A percentile compares a stretch with the other conserved stretches of the same genome.
These are phyloP conservation scores for Lactarius akahatsu DNA, from an alignment of 768 basidiomycete genomes.

Conservation along the genomic window DNA sequence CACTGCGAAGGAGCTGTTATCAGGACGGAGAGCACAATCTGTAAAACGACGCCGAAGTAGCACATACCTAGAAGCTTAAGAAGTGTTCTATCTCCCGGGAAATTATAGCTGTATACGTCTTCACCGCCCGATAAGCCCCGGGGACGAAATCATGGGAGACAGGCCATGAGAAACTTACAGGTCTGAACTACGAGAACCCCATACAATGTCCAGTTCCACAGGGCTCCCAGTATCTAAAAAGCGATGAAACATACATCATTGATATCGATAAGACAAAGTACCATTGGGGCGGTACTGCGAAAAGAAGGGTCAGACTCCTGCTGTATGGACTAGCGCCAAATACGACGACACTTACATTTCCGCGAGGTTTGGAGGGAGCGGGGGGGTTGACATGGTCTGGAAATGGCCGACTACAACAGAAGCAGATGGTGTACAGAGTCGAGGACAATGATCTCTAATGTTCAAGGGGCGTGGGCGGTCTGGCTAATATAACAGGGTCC, in stretches of 20 bases:
- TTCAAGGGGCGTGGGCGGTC: too few species aligned
- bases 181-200: slow-evolving; percentile 35
- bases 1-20: slow-evolving; percentile 26
- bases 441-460: too few species aligned
- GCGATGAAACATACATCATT: neutral
- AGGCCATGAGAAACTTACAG: slow-evolving; percentile 28
- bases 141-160: too few species aligned
- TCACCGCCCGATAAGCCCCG: neutral
- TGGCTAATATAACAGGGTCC: too few species aligned
- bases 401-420: too few species aligned
- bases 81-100: neutral
- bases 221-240: slow-evolving; percentile 3
- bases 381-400: neutral
- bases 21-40: neutral
- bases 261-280: neutral
- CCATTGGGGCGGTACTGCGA: slow-evolving; percentile 4
- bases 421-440: too few species aligned
- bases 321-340: neutral
- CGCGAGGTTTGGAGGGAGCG: slow-evolving; percentile 1
- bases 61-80: slow-evolving; percentile 13
- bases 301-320: neutral
- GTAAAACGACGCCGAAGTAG: neutral
- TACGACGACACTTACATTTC: neutral
- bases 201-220: slow-evolving; percentile 34
- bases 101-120: slow-evolving; percentile 25